Evolutionary conservation across 371 early-diverging fungal species (phyloP).

Genomic region (Rhizopus sp.): DNA sequence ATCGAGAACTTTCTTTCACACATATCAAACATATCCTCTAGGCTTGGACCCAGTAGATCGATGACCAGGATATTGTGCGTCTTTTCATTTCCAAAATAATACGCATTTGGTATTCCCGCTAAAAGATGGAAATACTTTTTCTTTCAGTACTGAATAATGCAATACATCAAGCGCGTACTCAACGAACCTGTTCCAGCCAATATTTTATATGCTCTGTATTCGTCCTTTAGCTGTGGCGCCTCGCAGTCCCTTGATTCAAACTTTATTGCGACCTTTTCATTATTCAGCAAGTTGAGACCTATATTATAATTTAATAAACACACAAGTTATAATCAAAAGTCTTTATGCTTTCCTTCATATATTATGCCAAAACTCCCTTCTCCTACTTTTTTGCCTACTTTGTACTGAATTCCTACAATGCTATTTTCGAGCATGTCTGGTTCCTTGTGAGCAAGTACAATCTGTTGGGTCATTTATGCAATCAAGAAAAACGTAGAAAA

Average conservation of each 20-base stretch:
- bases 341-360: conserved; percentile 1
- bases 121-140: not conserved
- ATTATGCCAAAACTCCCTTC: conserved; percentile 1
- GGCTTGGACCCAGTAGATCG: conserved; percentile 91
- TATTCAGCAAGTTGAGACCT: conserved; percentile 78
- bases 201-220: conserved; percentile 88
- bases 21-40: conserved; percentile 95
- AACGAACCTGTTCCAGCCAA: conserved; percentile 66
- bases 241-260: conserved; percentile 93
- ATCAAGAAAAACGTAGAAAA: too few relatives aligned
- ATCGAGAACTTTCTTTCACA: conserved; percentile 86
- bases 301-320: not conserved
- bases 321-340: not conserved
- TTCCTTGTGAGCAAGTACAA: not conserved
- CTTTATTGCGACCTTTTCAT: conserved; percentile 87
- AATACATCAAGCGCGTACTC: not conserved
- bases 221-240: conserved; percentile 91
- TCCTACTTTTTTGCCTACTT: conserved; percentile 1
- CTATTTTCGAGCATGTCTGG: not conserved
- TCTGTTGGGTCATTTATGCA: not conserved
- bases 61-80: conserved; percentile 88
- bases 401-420: not conserved
- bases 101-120: conserved; percentile 82
- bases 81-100: conserved; percentile 93
- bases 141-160: not conserved